Conservation (phyloP, 192 early-diverging fungal species). For the Spizellomyces punctatus region DNA sequence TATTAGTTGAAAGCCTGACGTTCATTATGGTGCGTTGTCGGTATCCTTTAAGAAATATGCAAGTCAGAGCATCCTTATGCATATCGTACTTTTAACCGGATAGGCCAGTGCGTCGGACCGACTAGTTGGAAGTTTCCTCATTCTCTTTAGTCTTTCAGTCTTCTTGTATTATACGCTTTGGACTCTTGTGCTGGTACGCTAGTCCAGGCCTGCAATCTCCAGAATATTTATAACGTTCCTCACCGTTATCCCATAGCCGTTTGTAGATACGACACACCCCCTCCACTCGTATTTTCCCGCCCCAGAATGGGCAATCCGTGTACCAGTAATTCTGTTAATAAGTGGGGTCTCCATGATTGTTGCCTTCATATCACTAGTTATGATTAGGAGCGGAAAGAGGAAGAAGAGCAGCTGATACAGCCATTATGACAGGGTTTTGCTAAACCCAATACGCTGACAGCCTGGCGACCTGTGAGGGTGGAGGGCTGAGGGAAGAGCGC, state of each 20-base stretch:
- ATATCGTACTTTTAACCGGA: no score
- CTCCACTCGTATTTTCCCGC: constrained; percentile 78
- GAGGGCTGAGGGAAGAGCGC: no score
- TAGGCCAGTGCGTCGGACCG: constrained; percentile 63
- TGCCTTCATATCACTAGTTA: constrained; percentile 80
- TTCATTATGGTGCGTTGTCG: no score
- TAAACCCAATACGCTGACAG: no score
- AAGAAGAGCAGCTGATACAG: constrained; percentile 55
- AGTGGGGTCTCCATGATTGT: constrained; percentile 74
- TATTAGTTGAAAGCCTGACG: no score
- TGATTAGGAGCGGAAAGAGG: constrained; percentile 80
- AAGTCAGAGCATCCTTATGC: no score
- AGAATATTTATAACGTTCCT: neutral
- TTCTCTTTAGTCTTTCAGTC: constrained; percentile 69
- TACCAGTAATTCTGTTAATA: constrained; percentile 81
- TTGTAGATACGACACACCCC: constrained; percentile 47
- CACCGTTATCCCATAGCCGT: constrained; percentile 15
- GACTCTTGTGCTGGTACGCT: constrained; percentile 80
- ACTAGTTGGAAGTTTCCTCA: constrained; percentile 73
- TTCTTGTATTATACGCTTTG: constrained; percentile 91
- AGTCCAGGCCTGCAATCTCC: neutral
- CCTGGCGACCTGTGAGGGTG: no score
- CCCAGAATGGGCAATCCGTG: constrained; percentile 82
- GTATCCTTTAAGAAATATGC: no score
- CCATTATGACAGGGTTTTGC: no score